phyloP scores from a whole-genome alignment of 1,139 yeast species.

The Hansenula sp. region DNA sequence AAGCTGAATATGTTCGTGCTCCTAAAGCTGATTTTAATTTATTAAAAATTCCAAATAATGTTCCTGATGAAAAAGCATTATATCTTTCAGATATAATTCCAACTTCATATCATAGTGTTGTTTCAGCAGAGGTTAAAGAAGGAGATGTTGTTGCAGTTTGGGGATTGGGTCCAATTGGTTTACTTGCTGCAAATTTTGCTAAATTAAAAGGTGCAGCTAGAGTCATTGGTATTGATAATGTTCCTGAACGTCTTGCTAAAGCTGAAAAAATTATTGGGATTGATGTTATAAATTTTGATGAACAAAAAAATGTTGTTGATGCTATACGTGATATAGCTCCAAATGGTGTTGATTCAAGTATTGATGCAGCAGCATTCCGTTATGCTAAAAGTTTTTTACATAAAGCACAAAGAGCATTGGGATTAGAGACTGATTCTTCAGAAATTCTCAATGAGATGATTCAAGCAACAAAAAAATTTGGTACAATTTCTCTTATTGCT shows the following conservation, averaged over 20 bases:
- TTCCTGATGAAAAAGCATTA: neutral
- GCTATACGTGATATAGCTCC: neutral
- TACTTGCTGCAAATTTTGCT: neutral
- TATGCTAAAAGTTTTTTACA: neutral
- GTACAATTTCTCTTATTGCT: neutral
- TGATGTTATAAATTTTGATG: neutral
- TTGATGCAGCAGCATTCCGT: neutral
- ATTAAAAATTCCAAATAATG: neutral
- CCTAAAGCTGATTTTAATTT: neutral
- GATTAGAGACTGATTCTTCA: neutral
- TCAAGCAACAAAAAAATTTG: neutral
- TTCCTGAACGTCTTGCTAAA: neutral
- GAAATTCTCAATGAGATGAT: neutral
- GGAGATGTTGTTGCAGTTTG: neutral
- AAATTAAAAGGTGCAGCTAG: neutral
- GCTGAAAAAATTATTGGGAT: neutral
- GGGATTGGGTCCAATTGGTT: neutral
- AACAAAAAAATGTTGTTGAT: neutral
- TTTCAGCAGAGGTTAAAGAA: neutral
- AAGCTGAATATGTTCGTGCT: constrained; percentile 1
- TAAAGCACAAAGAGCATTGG: neutral
- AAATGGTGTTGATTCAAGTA: neutral
- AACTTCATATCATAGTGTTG: neutral
- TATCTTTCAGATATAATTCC: neutral
- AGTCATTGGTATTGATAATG: neutral